Conservation (phyloP, 768 basidiomycete species). For the Auriscalpium orientale region DNA sequence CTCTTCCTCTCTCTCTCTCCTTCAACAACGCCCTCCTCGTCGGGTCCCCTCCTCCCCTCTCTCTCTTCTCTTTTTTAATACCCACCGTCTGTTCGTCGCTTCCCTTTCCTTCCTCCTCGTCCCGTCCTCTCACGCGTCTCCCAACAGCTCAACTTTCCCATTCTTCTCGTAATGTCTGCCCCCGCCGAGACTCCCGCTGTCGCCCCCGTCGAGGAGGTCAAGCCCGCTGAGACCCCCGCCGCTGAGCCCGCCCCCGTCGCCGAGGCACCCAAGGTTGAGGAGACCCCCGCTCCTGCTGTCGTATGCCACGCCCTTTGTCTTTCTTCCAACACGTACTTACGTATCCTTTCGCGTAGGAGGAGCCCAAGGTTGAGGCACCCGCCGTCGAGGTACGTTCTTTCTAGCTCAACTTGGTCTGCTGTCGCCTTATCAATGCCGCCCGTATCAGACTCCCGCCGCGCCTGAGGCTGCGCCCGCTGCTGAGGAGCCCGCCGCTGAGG, state of each 20-base stretch:
- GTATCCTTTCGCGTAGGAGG: conserved; percentile 25
- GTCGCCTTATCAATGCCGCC: conserved; percentile 3
- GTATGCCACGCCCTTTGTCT: conserved; percentile 20
- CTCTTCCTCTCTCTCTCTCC: conserved; percentile 25
- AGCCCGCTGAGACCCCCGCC: conserved; percentile 36
- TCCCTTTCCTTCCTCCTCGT: conserved; percentile 8
- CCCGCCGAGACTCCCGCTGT: conserved; percentile 42
- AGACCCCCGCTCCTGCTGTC: conserved; percentile 24
- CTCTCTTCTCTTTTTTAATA: conserved; percentile 51
- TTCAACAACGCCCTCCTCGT: conserved; percentile 17
- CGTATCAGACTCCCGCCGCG: conserved; percentile 27
- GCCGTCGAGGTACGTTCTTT: conserved; percentile 29
- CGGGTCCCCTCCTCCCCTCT: conserved; percentile 35
- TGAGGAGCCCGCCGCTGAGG: conserved; percentile 22
- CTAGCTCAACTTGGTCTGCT: neutral
- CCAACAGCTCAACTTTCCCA: conserved; percentile 13
- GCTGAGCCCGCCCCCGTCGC: conserved; percentile 25
- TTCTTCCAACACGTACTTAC: conserved; percentile 5
- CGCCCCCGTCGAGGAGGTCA: conserved; percentile 46
- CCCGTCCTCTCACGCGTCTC: neutral
- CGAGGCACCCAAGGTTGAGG: conserved; percentile 38
- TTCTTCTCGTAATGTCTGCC: conserved; percentile 70
- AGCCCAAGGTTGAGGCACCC: conserved; percentile 28
- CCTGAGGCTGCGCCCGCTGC: conserved; percentile 20
- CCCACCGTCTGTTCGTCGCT: conserved; percentile 31